Percentiles rank a stretch among this genome's conserved stretches.
These are phyloP conservation scores for Chytriomyces confervae DNA, from an alignment of 192 early-diverging fungal genomes.

Conservation along the genomic window DNA sequence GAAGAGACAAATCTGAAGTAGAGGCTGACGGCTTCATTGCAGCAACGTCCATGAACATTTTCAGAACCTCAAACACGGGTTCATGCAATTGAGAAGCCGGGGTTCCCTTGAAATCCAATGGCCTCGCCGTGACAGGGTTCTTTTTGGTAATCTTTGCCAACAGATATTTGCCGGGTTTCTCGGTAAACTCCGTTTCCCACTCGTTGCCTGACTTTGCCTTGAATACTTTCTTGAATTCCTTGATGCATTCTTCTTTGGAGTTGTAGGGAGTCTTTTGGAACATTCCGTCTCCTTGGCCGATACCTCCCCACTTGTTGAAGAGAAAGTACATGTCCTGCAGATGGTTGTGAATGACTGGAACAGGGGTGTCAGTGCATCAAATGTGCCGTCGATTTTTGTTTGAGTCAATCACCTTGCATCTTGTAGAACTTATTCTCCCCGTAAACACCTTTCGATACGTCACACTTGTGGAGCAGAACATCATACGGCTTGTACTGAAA, in stretches of 20 bases:
- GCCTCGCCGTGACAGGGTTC: slow-evolving; percentile 21
- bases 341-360: slow-evolving; percentile 53
- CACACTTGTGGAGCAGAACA: slow-evolving; percentile 55
- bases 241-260: slow-evolving; percentile 35
- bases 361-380: neutral
- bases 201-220: slow-evolving; percentile 45
- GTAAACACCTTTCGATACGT: slow-evolving; percentile 44
- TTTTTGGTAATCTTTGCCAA: slow-evolving; percentile 11
- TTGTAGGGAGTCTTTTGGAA: slow-evolving; percentile 41
- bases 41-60: slow-evolving; percentile 40
- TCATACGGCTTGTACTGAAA: slow-evolving; percentile 42
- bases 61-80: slow-evolving; percentile 28
- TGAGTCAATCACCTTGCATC: slow-evolving; percentile 44
- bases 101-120: slow-evolving; percentile 26
- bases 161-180: slow-evolving; percentile 41
- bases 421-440: slow-evolving; percentile 61
- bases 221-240: slow-evolving; percentile 48
- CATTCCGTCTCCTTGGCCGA: neutral
- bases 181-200: slow-evolving; percentile 25
- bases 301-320: slow-evolving; percentile 42
- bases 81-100: slow-evolving; percentile 16
- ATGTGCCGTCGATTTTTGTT: neutral
- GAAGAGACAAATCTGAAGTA: slow-evolving; percentile 12
- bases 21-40: slow-evolving; percentile 23
- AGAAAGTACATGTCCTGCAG: slow-evolving; percentile 47